A percentile compares a stretch with the other conserved stretches of the same genome.
Conservation (phyloP, 495 filamentous ascomycete species). For the Tuber calosporum region DNA sequence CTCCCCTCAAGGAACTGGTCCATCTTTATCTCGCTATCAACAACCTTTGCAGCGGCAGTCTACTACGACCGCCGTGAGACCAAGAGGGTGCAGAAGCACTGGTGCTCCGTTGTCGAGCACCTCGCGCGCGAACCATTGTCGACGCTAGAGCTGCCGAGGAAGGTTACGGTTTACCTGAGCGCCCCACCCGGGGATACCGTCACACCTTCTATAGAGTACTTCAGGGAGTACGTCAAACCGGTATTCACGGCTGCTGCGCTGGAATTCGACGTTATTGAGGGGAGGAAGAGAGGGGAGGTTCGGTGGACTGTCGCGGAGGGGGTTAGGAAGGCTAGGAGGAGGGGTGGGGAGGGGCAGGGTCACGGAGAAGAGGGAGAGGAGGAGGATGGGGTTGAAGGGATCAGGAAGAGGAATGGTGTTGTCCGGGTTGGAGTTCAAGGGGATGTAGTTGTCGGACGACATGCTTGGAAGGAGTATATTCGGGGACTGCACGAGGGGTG, state of each 20-base stretch:
- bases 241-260: constrained; percentile 80
- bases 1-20: constrained; percentile 96
- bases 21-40: constrained; percentile 79
- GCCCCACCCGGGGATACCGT: constrained; percentile 66
- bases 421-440: constrained; percentile 60
- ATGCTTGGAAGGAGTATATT: constrained; percentile 97
- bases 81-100: constrained; percentile 71
- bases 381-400: constrained; percentile 53
- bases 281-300: constrained; percentile 78
- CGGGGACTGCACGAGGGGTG: constrained; percentile 91
- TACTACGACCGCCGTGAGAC: constrained; percentile 89
- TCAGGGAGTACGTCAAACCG: constrained; percentile 91
- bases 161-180: constrained; percentile 76
- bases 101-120: constrained; percentile 80
- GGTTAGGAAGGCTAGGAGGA: constrained; percentile 60
- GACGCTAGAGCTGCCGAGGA: constrained; percentile 64
- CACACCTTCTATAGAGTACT: constrained; percentile 77
- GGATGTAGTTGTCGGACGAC: constrained; percentile 76
- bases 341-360: constrained; percentile 12
- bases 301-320: constrained; percentile 72
- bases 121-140: constrained; percentile 68
- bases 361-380: constrained; percentile 45
- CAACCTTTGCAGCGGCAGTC: constrained; percentile 66
- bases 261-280: constrained; percentile 94
- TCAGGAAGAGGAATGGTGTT: constrained; percentile 56